Base-by-base conservation (phyloP, 1,284 basidiomycete species). In the Cutaneotrichosporon arboriforme region DNA sequence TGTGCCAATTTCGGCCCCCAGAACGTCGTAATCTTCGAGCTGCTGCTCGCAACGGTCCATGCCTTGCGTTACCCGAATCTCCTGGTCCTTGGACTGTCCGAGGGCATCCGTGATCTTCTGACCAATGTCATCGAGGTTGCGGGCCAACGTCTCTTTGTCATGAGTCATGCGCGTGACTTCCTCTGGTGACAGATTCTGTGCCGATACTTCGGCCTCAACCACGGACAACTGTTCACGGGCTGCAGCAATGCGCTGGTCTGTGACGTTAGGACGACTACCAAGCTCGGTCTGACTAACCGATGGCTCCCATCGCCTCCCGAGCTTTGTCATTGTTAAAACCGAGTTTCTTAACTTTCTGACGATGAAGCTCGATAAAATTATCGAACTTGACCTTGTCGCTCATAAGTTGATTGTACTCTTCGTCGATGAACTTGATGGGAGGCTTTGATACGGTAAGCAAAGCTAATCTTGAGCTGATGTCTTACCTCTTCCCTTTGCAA, bases 141-240 rank as follows among this genome's bases (percentile, higher is more conserved):
- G 23, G 79, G 76, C 49, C 20, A 93, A 77, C 18, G 78, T 81
- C 64, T 90, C 87, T 59, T 88, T 85, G 60, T 91, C 88, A 14
- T 83, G 83, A 61, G 85, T 91, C 89, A 93, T 92, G 34, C 84
- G 83, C 45, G 81, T 76, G 39, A 90, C 88, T 73, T 93, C 89
- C 68, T 91, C 88, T 0, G 85, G 85, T 1, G 85, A 81, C 31
- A 93, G 79, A 66, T 92, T 91, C 70, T 93, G 90, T 36, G 79
- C 82, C 62, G 83, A 83, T 18, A 93, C 87, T 12, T 87, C 80
- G 1, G 81, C 78, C 9, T 77, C 74, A 21, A 89, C 77, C 52
- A 80, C 79, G n/a, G 76, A 76, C 54, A 85, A 81, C 61, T 90
- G 86, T 31, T 73, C 17, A 4, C 64, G 62, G 1, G 55, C 48